These are phyloP conservation scores for Metschnikowia hibisci DNA, from an alignment of 805 yeast genomes.

Conservation along the genomic window DNA sequence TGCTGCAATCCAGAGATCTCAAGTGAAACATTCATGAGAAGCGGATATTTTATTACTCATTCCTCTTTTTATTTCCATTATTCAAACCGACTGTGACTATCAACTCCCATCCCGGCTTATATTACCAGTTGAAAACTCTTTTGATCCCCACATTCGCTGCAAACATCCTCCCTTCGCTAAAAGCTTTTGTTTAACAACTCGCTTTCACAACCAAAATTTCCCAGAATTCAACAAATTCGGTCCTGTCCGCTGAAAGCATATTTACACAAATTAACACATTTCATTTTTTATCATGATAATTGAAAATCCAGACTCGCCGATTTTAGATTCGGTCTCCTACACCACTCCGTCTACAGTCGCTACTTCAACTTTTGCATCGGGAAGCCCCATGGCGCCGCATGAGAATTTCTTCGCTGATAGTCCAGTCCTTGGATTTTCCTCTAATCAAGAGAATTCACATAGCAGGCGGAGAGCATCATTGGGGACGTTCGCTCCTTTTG, in stretches of 20 bases:
- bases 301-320: conserved; percentile 1
- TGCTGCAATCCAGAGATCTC: conserved; percentile 3
- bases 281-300: not conserved
- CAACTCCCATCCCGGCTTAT: not conserved
- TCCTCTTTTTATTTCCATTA: not conserved
- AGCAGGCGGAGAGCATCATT: not conserved
- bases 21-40: conserved; percentile 1
- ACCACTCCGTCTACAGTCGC: conserved; percentile 4
- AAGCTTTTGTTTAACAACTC: not conserved
- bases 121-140: not conserved
- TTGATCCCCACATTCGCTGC: conserved; percentile 1
- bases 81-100: not conserved
- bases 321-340: not conserved
- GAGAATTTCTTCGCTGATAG: not conserved
- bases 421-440: not conserved
- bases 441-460: not conserved
- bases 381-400: conserved; percentile 1
- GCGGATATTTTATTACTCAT: not conserved
- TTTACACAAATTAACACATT: not conserved
- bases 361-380: conserved; percentile 4
- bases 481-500: not conserved
- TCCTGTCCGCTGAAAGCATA: not conserved
- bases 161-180: not conserved
- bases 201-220: not conserved
- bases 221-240: too few species aligned